Percentiles rank a stretch among this genome's conserved stretches.
phyloP scores from a whole-genome alignment of 306 rosid genomes.

The Boehmeria nivea region DNA sequence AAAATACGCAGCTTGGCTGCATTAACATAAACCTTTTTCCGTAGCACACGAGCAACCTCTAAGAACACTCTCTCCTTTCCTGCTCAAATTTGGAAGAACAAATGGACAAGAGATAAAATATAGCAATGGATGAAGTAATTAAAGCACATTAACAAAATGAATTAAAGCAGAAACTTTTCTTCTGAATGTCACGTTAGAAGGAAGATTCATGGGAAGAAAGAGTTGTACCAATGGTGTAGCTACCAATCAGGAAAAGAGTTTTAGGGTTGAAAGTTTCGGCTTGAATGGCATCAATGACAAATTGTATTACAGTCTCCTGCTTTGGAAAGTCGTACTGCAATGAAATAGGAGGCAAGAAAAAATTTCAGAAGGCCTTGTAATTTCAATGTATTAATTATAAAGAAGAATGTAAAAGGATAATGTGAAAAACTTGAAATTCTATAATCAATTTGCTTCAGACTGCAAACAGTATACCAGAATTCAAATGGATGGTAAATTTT shows the following conservation, averaged over 20 bases:
- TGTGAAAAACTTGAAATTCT: background rate
- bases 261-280: constrained; percentile 85
- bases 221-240: constrained; percentile 85
- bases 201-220: background rate
- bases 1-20: constrained; percentile 72
- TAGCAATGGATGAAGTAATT: background rate
- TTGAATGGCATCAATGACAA: constrained; percentile 85
- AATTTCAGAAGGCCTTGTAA: constrained; percentile 7
- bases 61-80: constrained; percentile 90
- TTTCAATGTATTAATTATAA: background rate
- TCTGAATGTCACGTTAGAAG: background rate
- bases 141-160: background rate
- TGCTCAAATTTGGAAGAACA: constrained; percentile 18
- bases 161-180: background rate
- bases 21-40: constrained; percentile 63
- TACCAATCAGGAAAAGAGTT: constrained; percentile 90
- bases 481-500: too few relatives aligned
- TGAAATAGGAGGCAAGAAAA: constrained; percentile 17
- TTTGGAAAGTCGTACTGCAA: constrained; percentile 96
- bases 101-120: background rate
- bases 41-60: constrained; percentile 92
- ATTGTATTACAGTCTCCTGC: constrained; percentile 89
- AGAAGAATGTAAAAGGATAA: background rate
- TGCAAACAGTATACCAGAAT: too few relatives aligned
- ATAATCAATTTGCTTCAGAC: constrained; percentile 4